A percentile compares a stretch with the other conserved stretches of the same genome.
phyloP scores from a whole-genome alignment of 2,329 filamentous ascomycete genomes.

The Triangularia verruculosa region DNA sequence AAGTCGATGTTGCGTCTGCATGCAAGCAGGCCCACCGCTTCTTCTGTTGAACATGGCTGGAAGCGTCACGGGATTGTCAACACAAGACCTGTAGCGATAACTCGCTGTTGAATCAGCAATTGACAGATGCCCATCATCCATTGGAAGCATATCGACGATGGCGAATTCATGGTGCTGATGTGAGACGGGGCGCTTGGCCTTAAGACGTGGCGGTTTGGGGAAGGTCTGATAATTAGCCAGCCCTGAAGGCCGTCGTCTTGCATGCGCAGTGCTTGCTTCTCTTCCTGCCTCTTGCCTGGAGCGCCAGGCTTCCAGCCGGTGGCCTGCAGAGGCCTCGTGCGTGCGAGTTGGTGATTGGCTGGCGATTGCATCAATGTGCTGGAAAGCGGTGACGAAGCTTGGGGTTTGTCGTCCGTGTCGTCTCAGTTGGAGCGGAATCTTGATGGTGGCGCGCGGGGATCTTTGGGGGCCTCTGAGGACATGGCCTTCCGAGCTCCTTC shows the following conservation, averaged over 20 bases:
- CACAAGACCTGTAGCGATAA: background rate
- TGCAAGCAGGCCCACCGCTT: background rate
- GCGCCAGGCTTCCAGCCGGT: background rate
- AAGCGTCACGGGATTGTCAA: background rate
- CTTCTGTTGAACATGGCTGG: background rate
- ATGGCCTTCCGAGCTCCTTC: background rate
- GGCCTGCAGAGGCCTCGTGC: background rate
- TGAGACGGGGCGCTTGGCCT: background rate
- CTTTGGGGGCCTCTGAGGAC: background rate
- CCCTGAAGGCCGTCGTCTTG: background rate
- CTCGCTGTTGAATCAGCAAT: background rate
- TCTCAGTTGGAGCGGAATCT: background rate
- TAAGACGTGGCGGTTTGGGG: background rate
- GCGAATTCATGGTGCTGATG: background rate
- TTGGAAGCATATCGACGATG: background rate
- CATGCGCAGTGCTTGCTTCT: background rate
- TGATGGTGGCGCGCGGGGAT: background rate
- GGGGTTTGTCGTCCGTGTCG: background rate
- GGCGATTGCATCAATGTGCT: background rate
- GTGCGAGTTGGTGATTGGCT: background rate
- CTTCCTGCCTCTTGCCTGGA: background rate
- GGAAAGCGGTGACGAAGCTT: background rate
- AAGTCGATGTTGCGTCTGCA: background rate
- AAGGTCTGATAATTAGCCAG: background rate
- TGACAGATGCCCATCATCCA: background rate